These are phyloP conservation scores for Sclerotinia nivalis DNA, from an alignment of 2,329 filamentous ascomycete genomes.

Conservation along the genomic window DNA sequence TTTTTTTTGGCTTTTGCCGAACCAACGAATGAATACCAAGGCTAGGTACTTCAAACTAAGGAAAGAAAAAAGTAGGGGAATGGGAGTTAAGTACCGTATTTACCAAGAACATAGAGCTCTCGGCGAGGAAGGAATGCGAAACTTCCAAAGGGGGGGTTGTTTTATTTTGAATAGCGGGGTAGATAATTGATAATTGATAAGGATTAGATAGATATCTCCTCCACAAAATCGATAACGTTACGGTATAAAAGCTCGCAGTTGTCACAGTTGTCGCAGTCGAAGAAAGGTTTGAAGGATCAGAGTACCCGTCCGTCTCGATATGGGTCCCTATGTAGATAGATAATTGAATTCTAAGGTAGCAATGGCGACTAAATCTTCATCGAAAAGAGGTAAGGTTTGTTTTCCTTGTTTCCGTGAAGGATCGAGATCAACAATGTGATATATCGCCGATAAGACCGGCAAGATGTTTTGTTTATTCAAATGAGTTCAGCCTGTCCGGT, in stretches of 20 bases:
- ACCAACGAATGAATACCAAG: neutral
- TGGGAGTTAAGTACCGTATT: constrained; percentile 7
- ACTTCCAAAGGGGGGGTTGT: neutral
- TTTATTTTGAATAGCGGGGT: constrained; percentile 16
- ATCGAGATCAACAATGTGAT: constrained; percentile 19
- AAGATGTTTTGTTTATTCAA: neutral
- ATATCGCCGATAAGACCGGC: constrained; percentile 22
- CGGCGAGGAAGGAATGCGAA: constrained; percentile 1
- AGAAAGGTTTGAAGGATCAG: neutral
- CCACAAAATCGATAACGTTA: neutral
- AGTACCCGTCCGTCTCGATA: too few species aligned
- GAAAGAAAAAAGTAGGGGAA: neutral
- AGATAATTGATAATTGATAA: constrained; percentile 21
- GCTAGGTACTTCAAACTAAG: neutral
- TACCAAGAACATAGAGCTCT: neutral
- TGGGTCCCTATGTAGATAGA: too few species aligned
- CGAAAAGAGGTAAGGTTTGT: neutral
- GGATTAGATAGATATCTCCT: neutral
- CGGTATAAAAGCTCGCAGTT: neutral
- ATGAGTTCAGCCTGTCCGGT: constrained; percentile 22
- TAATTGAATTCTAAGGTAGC: neutral
- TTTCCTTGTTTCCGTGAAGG: neutral
- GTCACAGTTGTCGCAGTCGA: neutral
- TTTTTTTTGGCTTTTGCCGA: neutral
- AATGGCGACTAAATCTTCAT: neutral